These are phyloP conservation scores for Uronychia binucleata DNA, from an alignment of 73 alveolate species.

Conservation along the genomic window DNA sequence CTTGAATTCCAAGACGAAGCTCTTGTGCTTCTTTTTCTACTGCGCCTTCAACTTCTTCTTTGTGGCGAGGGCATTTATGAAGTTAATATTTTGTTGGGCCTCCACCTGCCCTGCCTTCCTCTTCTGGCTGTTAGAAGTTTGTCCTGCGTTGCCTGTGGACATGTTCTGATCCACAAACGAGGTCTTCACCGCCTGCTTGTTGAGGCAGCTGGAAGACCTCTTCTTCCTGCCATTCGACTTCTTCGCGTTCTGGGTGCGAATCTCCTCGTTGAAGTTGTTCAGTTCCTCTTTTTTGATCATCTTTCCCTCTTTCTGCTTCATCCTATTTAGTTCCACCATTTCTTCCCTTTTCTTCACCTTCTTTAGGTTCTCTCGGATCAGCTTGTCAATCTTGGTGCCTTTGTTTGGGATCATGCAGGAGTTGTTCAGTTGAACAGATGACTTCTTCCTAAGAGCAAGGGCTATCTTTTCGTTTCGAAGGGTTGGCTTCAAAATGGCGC, in stretches of 20 bases:
- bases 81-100: too few relatives aligned
- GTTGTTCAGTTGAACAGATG: neutral
- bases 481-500: neutral
- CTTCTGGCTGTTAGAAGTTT: too few relatives aligned
- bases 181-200: too few relatives aligned
- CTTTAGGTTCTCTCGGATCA: slow-evolving; percentile 54
- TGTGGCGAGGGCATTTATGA: too few relatives aligned
- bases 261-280: slow-evolving; percentile 6
- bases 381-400: slow-evolving; percentile 48
- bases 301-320: slow-evolving; percentile 38
- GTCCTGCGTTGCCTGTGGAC: too few relatives aligned
- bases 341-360: slow-evolving; percentile 18
- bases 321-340: slow-evolving; percentile 6
- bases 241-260: slow-evolving; percentile 4
- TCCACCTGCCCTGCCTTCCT: too few relatives aligned
- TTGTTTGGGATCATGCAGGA: too few relatives aligned
- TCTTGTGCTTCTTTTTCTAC: slow-evolving; percentile 49
- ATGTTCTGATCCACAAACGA: too few relatives aligned
- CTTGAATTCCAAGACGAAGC: slow-evolving; percentile 46
- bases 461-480: neutral
- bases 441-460: neutral
- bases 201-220: too few relatives aligned
- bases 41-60: slow-evolving; percentile 36
- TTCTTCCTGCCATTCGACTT: slow-evolving; percentile 5
- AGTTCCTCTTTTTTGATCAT: slow-evolving; percentile 23